Evolutionary conservation across 176 grass and related monocot genomes (phyloP).

Genomic region (Carex myosuroides): DNA sequence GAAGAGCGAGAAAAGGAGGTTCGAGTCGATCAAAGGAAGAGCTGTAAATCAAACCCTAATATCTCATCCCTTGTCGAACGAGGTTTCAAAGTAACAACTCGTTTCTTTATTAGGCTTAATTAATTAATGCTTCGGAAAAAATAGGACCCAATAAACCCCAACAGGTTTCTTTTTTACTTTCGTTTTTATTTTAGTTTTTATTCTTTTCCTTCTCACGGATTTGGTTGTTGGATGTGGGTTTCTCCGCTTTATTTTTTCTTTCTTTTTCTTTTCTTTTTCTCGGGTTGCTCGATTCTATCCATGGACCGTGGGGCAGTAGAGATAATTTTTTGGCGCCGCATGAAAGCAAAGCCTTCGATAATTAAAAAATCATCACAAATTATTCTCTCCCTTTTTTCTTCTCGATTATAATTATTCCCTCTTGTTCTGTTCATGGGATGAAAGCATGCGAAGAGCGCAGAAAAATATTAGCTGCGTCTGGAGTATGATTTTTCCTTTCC

Average conservation of each 20-base stretch:
- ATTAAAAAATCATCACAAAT: constrained; percentile 20
- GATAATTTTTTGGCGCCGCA: constrained; percentile 19
- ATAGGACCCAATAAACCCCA: constrained; percentile 15
- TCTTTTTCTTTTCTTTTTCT: constrained; percentile 20
- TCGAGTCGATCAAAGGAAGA: background rate
- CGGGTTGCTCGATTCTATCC: constrained; percentile 24
- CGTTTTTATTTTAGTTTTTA: constrained; percentile 7
- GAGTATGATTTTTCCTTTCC: background rate
- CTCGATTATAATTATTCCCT: constrained; percentile 22
- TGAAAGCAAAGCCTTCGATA: constrained; percentile 8
- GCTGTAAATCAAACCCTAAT: constrained; percentile 23
- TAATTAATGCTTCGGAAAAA: constrained; percentile 1
- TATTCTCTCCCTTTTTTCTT: constrained; percentile 7
- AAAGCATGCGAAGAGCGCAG: background rate
- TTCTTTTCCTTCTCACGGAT: constrained; percentile 18
- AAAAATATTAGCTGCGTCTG: background rate
- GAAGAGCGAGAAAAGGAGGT: background rate
- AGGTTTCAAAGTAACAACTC: background rate
- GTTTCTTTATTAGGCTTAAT: constrained; percentile 23
- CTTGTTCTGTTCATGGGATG: constrained; percentile 18
- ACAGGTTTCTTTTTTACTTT: constrained; percentile 13
- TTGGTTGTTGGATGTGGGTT: constrained; percentile 22
- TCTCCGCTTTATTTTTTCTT: constrained; percentile 4
- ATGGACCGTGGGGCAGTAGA: constrained; percentile 17
- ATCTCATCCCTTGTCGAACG: background rate